phyloP scores from a whole-genome alignment of 805 yeast species.

The Saccharomycopsis olivae region DNA sequence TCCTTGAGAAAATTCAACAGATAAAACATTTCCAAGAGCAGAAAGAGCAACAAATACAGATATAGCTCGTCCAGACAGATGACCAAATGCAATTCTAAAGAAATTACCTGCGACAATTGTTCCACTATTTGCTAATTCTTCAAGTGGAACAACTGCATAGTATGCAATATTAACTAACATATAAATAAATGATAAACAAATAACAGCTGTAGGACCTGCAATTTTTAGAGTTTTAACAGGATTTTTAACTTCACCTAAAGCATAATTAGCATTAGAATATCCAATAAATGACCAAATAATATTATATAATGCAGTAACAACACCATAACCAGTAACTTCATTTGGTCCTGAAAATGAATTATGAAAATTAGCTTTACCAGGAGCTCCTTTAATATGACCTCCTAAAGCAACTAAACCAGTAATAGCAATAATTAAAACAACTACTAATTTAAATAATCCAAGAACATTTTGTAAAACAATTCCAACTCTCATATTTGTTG shows the following conservation, averaged over 20 bases:
- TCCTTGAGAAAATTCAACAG: constrained; percentile 76
- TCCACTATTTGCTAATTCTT: constrained; percentile 48
- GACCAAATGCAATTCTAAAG: constrained; percentile 63
- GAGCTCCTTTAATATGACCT: constrained; percentile 47
- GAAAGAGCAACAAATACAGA: constrained; percentile 73
- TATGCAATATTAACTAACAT: constrained; percentile 72
- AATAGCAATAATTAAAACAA: constrained; percentile 56
- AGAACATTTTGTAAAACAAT: constrained; percentile 52
- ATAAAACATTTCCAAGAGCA: constrained; percentile 72
- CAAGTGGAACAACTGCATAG: constrained; percentile 70
- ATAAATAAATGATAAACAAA: constrained; percentile 51
- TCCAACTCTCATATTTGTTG: constrained; percentile 52
- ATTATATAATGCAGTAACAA: constrained; percentile 67
- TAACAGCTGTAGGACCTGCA: constrained; percentile 69
- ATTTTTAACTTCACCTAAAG: constrained; percentile 67
- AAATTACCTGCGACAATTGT: constrained; percentile 67
- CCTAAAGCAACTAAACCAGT: constrained; percentile 81
- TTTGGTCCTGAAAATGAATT: constrained; percentile 41
- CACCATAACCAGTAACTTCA: constrained; percentile 51
- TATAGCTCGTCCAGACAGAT: constrained; percentile 57
- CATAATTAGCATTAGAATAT: constrained; percentile 74
- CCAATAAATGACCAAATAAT: constrained; percentile 83
- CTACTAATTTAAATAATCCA: constrained; percentile 65
- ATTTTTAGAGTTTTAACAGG: constrained; percentile 57
- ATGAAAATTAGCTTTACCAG: constrained; percentile 48